A percentile compares a stretch with the other conserved stretches of the same genome.
phyloP scores from a whole-genome alignment of 257 asterid genomes.

The Ilex aquifolium region DNA sequence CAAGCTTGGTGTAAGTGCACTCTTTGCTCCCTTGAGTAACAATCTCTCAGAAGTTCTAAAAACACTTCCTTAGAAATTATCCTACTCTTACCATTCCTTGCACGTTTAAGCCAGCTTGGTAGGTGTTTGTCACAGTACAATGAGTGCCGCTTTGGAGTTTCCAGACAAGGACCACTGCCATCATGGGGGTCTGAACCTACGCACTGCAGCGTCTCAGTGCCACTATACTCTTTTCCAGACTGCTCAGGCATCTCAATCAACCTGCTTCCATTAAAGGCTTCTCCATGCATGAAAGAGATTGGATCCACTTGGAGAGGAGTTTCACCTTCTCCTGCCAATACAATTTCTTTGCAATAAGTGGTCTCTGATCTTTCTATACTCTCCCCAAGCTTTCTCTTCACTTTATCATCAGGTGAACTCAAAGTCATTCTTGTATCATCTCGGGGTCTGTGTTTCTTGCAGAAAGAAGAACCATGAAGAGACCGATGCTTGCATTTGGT shows the following conservation, averaged over 20 bases:
- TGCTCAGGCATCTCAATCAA: constrained; percentile 34
- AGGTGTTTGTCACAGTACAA: constrained; percentile 86
- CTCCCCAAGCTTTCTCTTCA: constrained; percentile 64
- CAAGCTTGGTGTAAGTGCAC: constrained; percentile 83
- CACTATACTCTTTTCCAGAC: constrained; percentile 25
- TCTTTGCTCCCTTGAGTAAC: constrained; percentile 68
- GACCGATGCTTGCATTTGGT: constrained; percentile 97
- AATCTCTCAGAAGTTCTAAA: constrained; percentile 62
- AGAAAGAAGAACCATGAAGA: constrained; percentile 69
- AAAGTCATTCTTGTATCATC: constrained; percentile 37
- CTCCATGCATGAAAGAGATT: constrained; percentile 35
- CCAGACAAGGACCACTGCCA: constrained; percentile 51
- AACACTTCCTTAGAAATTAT: constrained; percentile 92
- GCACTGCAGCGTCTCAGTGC: constrained; percentile 46
- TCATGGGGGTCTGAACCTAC: constrained; percentile 60
- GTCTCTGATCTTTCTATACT: constrained; percentile 20
- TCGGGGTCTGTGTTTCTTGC: constrained; percentile 90
- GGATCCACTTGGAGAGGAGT: constrained; percentile 37
- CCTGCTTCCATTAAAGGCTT: constrained; percentile 25
- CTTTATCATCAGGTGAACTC: constrained; percentile 33
- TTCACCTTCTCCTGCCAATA: constrained; percentile 30
- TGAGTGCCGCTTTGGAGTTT: constrained; percentile 69
- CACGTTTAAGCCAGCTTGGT: constrained; percentile 99
- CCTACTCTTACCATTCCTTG: constrained; percentile 93
- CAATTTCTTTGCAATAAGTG: constrained; percentile 28